phyloP scores from a whole-genome alignment of 495 filamentous ascomycete species.

The Thermothielavioides terrestris region DNA sequence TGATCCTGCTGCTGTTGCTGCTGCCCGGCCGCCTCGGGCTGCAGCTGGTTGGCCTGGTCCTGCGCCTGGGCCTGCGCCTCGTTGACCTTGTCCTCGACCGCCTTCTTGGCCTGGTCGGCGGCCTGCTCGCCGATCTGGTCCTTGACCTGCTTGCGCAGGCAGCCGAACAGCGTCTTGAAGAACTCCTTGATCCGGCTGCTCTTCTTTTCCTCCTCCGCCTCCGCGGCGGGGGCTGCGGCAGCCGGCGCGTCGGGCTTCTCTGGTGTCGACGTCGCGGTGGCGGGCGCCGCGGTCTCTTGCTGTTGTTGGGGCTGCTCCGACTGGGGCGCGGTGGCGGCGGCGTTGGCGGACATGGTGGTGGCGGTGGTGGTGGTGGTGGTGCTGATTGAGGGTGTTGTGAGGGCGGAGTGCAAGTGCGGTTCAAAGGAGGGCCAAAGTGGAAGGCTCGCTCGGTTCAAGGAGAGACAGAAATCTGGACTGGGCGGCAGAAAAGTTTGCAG shows the following conservation, averaged over 20 bases:
- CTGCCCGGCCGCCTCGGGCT: background rate
- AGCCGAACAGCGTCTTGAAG: constrained; percentile 9
- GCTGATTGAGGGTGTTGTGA: background rate
- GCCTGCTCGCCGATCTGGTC: background rate
- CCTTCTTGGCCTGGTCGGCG: background rate
- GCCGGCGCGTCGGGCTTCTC: background rate
- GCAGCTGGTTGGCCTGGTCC: background rate
- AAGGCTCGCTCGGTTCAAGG: too few species aligned
- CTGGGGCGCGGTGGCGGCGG: background rate
- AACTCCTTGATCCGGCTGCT: constrained; percentile 8
- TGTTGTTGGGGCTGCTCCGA: background rate
- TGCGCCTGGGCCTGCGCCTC: background rate
- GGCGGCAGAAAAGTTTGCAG: too few species aligned
- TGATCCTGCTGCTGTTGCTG: background rate
- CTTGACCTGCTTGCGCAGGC: constrained; percentile 8
- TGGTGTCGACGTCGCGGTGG: background rate
- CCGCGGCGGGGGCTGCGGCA: background rate
- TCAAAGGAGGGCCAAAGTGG: background rate
- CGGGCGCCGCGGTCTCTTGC: background rate
- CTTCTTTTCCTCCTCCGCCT: constrained; percentile 7
- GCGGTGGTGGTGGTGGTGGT: background rate
- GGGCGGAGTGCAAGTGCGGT: background rate
- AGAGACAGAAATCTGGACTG: background rate
- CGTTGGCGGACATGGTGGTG: constrained; percentile 28
- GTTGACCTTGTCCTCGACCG: background rate